Base-by-base conservation (phyloP, 257 asterid species). In the Echites panduratus region DNA sequence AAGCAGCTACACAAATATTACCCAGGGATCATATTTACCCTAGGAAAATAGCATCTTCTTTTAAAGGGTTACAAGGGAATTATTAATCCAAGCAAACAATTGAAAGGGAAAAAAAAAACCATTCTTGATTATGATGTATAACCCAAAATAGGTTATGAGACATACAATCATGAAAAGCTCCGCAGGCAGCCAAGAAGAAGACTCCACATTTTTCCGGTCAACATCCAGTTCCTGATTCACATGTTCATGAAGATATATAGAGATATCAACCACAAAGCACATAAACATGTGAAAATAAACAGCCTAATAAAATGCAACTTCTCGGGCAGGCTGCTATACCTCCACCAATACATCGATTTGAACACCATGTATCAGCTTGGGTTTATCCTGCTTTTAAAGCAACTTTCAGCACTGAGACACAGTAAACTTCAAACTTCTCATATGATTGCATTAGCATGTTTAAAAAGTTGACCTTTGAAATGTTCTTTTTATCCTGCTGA, bases 331-430 rank as follows among this genome's bases (percentile, higher is more conserved):
- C 72, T 38, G 70, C 38, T 59, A 69, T 83, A 94, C 99, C 98
- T 88, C 99, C 75, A 82, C 63, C 80, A 90, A 78, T 78, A 94
- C 79, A 69, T 94, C 96, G 76, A 94, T 88, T 78, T 70, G 89
- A 76, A 77, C 92, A 75, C 98, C 97, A 2, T 86, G 82, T 59
- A 92, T 70, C 84, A 94, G 76, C 69, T 77, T 79, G 54, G 92
- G 90, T 75, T 87, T 86, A 59, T 75, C 95, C 97, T 89, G 87
- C 86, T 71, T 79, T 75, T 77, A 27, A 79, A 57, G 64, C 66
- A 71, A 9, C n/a, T 66, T 54, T 26, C 11, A 32, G 40, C 67
- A 65, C 48, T 57, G 56, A 70, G 32, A 64, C 64, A 54, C 49
- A 64, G 66, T 32, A 53, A 71, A 57, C 70, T 13, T 45, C 71